Evolutionary conservation across 352 stramenopile species (phyloP), one percentile per base, ranked within the genome.

Genomic region (Pythium sukuiense): DNA sequence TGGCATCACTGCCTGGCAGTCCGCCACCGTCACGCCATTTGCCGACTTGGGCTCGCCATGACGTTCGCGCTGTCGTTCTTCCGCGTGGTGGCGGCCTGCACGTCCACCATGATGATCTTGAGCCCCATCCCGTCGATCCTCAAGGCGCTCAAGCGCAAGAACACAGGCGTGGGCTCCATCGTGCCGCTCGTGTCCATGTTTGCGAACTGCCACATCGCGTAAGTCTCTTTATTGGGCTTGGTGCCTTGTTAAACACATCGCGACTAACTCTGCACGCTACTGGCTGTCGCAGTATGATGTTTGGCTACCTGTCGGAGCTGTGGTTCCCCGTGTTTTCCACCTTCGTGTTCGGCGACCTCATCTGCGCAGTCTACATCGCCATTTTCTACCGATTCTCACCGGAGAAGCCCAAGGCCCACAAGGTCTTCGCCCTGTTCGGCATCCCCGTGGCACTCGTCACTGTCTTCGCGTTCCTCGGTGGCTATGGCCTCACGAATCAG

Each of bases 301-400:
- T 77, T 52, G 77, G 77, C 50, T 83, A 79, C 29, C 70, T 86
- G 61, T 65, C 63, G 9, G 55, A 74, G 53, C 69, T 77, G 37
- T 79, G 81, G 58, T 84, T 83, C 55, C 79, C 81, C 4, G 64
- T 89, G 11, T 72, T 86, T 29, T 69, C 73, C n/a, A 86, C 77
- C 0, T 89, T 79, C 37, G 66, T 61, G n/a, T 65, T 83, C 16
- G 81, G 79, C 29, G 69, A 78, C 64, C 55, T 81, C n/a, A 55
- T 80, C 1, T 66, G 72, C 13, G n/a, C 83, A 37, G 30, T 66
- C 20, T 89, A 83, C 70, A 77, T 89, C 33, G 37, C 71, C 7
- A 48, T 86, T 30, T 87, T 86, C 67, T 87, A 83, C 63, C 65
- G 64, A 13, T 84, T 77, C 69, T 71, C 75, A 1, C 60, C 73